phyloP scores from a whole-genome alignment of 2,329 filamentous ascomycete genomes.

The Cytospora piceicola region DNA sequence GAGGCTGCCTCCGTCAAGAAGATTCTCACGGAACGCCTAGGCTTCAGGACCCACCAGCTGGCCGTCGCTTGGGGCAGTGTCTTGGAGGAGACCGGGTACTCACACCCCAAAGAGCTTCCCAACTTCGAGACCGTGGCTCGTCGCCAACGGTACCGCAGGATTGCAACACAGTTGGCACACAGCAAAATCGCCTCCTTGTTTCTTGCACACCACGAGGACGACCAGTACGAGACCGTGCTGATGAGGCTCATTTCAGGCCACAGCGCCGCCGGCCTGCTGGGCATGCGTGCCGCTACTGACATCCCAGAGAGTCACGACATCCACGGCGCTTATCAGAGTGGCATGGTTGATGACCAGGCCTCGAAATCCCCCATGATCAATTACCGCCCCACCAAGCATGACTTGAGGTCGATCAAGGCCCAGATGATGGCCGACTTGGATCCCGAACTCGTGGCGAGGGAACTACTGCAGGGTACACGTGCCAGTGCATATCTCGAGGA shows the following conservation, averaged over 20 bases:
- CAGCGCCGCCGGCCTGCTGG: slow-evolving; percentile 69
- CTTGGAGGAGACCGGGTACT: slow-evolving; percentile 30
- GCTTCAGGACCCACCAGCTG: slow-evolving; percentile 37
- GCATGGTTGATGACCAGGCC: slow-evolving; percentile 54
- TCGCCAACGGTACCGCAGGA: slow-evolving; percentile 69
- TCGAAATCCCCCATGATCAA: slow-evolving; percentile 43
- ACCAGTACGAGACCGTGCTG: slow-evolving; percentile 87
- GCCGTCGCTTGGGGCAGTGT: slow-evolving; percentile 55
- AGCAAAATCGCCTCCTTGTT: slow-evolving; percentile 64
- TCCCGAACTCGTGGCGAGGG: slow-evolving; percentile 30
- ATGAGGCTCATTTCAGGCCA: slow-evolving; percentile 75
- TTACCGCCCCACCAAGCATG: slow-evolving; percentile 36
- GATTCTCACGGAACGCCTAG: slow-evolving; percentile 41
- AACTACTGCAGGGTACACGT: slow-evolving; percentile 16
- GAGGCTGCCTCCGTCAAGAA: slow-evolving; percentile 56
- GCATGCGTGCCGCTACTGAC: slow-evolving; percentile 65
- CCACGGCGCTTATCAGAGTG: slow-evolving; percentile 71
- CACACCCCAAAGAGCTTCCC: slow-evolving; percentile 48
- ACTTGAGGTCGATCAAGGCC: slow-evolving; percentile 35
- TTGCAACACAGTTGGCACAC: slow-evolving; percentile 65
- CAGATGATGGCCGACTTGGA: slow-evolving; percentile 37
- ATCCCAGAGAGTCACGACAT: slow-evolving; percentile 87
- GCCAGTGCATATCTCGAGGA: slow-evolving; percentile 32
- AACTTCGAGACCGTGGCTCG: slow-evolving; percentile 82
- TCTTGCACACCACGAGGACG: slow-evolving; percentile 85